Evolutionary conservation across 2,329 filamentous ascomycete species (phyloP).

Genomic region (Diplodia intermedia): DNA sequence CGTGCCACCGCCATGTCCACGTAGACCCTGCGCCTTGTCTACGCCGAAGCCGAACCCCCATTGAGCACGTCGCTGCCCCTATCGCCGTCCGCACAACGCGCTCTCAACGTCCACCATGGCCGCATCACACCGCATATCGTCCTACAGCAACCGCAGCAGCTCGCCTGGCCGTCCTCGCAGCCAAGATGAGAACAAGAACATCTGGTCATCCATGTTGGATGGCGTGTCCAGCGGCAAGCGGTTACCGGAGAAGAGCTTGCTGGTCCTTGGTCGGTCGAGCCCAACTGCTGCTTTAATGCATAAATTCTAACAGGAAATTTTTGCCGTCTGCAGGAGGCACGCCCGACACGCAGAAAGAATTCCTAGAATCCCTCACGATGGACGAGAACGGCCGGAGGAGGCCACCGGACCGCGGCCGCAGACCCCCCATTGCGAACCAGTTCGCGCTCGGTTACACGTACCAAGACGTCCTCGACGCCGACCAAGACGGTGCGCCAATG

Average conservation of each 20-base stretch:
- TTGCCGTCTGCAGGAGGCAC: slow-evolving; percentile 68
- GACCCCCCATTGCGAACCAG: slow-evolving; percentile 84
- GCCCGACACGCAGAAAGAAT: slow-evolving; percentile 82
- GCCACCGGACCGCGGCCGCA: slow-evolving; percentile 60
- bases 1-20: slow-evolving; percentile 27
- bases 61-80: slow-evolving; percentile 22
- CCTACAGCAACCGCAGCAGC: slow-evolving; percentile 32
- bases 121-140: slow-evolving; percentile 31
- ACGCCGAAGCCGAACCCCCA: slow-evolving; percentile 7
- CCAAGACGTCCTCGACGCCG: slow-evolving; percentile 89
- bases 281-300: slow-evolving; percentile 7
- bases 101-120: slow-evolving; percentile 30
- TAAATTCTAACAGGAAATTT: slow-evolving; percentile 32
- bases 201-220: slow-evolving; percentile 94
- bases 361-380: slow-evolving; percentile 64
- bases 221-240: slow-evolving; percentile 88
- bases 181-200: slow-evolving; percentile 75
- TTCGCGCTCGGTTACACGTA: slow-evolving; percentile 95
- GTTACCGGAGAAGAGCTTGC: slow-evolving; percentile 87
- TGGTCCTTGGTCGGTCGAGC: slow-evolving; percentile 73
- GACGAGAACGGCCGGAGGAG: slow-evolving; percentile 52
- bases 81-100: slow-evolving; percentile 19
- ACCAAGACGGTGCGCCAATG: slow-evolving; percentile 76
- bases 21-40: slow-evolving; percentile 25
- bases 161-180: slow-evolving; percentile 49